phyloP scores from a whole-genome alignment of 441 rosid genomes.

The Eutrema salsugineum region DNA sequence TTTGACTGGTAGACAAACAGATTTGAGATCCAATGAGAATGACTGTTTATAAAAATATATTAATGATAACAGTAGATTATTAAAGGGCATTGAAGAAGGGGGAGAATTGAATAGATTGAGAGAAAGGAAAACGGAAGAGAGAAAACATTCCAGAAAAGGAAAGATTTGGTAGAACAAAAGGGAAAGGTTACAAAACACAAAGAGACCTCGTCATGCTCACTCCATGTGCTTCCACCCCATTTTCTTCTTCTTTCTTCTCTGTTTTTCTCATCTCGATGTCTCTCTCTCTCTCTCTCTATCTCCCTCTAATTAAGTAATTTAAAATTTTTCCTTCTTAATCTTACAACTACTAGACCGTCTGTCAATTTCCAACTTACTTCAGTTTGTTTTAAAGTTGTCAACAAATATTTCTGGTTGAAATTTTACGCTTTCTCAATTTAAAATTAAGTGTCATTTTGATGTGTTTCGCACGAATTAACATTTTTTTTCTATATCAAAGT shows the following conservation, averaged over 20 bases:
- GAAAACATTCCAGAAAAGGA: constrained; percentile 26
- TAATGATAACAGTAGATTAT: not conserved
- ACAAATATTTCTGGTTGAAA: too few species aligned
- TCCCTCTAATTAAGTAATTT: not conserved
- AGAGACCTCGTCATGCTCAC: constrained; percentile 22
- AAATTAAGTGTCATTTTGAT: too few species aligned
- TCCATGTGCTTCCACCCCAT: constrained; percentile 17
- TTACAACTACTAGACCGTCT: not conserved
- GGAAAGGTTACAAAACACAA: constrained; percentile 31
- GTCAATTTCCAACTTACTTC: not conserved
- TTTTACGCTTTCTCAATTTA: too few species aligned
- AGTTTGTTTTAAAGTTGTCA: too few species aligned
- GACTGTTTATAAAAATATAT: not conserved
- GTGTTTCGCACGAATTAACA: too few species aligned
- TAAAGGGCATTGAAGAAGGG: constrained; percentile 13
- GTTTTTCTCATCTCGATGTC: constrained; percentile 12
- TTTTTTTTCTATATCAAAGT: too few species aligned
- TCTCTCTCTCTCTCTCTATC: not conserved
- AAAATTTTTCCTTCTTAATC: not conserved
- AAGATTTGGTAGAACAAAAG: not conserved
- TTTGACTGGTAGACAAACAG: constrained; percentile 3
- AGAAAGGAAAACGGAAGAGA: constrained; percentile 23
- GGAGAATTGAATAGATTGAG: constrained; percentile 26
- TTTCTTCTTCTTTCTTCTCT: constrained; percentile 2
- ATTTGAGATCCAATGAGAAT: constrained; percentile 26